A percentile compares a stretch with the other conserved stretches of the same genome.
Conservation (phyloP, 768 basidiomycete species). For the Lactarius vividus region DNA sequence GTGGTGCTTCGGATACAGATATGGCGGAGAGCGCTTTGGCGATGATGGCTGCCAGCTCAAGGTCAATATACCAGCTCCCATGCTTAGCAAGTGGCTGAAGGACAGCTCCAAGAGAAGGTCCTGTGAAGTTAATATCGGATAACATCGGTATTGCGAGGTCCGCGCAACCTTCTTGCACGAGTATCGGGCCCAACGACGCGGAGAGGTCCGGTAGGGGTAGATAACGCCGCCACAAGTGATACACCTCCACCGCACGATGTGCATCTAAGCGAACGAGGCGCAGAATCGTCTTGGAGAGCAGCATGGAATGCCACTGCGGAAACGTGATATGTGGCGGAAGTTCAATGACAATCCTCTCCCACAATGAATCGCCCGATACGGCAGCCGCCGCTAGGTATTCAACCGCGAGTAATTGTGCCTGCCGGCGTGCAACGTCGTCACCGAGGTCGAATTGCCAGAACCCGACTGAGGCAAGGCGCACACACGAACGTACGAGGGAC, state of each 20-base stretch:
- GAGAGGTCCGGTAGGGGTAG: slow-evolving; percentile 22
- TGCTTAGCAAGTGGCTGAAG: slow-evolving; percentile 28
- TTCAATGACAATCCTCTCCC: slow-evolving; percentile 25
- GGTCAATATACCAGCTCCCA: slow-evolving; percentile 18
- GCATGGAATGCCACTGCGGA: slow-evolving; percentile 26
- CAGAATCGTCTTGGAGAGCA: slow-evolving; percentile 18
- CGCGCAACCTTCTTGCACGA: slow-evolving; percentile 22
- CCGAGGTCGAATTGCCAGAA: slow-evolving; percentile 28
- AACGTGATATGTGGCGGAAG: slow-evolving; percentile 25
- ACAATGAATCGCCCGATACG: slow-evolving; percentile 18
- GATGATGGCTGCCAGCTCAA: slow-evolving; percentile 21
- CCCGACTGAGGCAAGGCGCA: slow-evolving; percentile 27
- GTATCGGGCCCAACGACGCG: slow-evolving; percentile 10
- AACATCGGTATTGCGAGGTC: slow-evolving; percentile 25
- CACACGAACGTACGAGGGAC: slow-evolving; percentile 19
- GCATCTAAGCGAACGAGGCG: slow-evolving; percentile 22
- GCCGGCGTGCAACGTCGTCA: slow-evolving; percentile 27
- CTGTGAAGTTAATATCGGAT: slow-evolving; percentile 9
- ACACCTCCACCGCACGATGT: slow-evolving; percentile 18
- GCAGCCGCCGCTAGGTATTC: slow-evolving; percentile 34
- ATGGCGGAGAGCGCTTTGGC: slow-evolving; percentile 34
- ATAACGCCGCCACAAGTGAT: slow-evolving; percentile 21
- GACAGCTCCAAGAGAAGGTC: slow-evolving; percentile 34
- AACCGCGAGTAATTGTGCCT: slow-evolving; percentile 37
- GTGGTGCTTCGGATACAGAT: slow-evolving; percentile 38